A percentile compares a stretch with the other conserved stretches of the same genome.
Conservation (phyloP, 441 rosid species). For the Mallotus japonicus region DNA sequence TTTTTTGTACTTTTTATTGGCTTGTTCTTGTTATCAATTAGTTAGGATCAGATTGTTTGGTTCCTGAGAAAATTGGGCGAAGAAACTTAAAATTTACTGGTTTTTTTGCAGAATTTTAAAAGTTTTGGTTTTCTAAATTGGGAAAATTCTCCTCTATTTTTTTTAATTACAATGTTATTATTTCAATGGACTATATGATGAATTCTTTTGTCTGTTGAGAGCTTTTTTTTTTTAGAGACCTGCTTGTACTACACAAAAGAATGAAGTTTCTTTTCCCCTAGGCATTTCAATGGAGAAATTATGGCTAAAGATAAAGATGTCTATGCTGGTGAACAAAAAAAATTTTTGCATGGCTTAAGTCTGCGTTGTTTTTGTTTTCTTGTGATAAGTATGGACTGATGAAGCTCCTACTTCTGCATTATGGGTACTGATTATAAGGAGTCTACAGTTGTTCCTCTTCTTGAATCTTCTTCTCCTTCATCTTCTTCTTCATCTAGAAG, state of each 20-base stretch:
- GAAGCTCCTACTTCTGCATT: too few relatives aligned
- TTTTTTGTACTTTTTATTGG: too few relatives aligned
- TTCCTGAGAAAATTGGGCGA: too few relatives aligned
- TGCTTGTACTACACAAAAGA: conserved; percentile 43
- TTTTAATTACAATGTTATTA: conserved; percentile 14
- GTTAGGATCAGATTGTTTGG: too few relatives aligned
- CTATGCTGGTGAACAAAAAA: too few relatives aligned
- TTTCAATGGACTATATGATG: conserved; percentile 27
- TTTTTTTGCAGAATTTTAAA: not conserved
- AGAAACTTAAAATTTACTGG: not conserved
- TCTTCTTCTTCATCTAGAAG: conserved; percentile 25
- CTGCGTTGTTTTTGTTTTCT: too few relatives aligned
- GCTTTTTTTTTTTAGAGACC: conserved; percentile 51
- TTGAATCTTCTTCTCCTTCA: conserved; percentile 31
- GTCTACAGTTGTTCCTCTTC: conserved; percentile 27
- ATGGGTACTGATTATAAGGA: conserved; percentile 19
- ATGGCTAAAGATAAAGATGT: too few relatives aligned
- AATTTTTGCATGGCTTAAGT: too few relatives aligned
- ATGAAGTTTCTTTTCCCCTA: conserved; percentile 42
- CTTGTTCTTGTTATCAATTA: too few relatives aligned
- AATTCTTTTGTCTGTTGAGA: conserved; percentile 46
- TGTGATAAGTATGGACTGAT: too few relatives aligned
- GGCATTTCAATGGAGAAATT: conserved; percentile 71
- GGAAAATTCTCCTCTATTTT: not conserved
- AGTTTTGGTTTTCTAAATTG: not conserved